These are phyloP conservation scores for Tanacetum coccineum DNA, from an alignment of 129 eudicot species.

Conservation along the genomic window DNA sequence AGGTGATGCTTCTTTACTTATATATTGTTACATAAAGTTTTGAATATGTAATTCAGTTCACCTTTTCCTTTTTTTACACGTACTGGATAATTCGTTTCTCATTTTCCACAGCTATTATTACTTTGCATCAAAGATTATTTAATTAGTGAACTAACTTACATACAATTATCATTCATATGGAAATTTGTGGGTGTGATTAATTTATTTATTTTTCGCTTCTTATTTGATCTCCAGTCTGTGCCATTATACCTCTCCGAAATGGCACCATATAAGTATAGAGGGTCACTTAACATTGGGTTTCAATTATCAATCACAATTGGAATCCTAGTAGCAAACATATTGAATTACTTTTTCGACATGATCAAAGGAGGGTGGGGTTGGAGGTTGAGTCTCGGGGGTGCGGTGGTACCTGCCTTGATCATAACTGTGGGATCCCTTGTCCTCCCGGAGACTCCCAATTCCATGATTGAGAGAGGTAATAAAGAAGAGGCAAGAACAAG, in stretches of 20 bases:
- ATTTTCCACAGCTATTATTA: too few relatives aligned
- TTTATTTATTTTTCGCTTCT: neutral
- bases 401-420: conserved; percentile 26
- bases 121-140: too few relatives aligned
- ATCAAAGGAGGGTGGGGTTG: conserved; percentile 32
- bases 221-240: conserved; percentile 23
- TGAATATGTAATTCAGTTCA: too few relatives aligned
- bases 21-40: too few relatives aligned
- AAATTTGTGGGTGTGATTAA: too few relatives aligned
- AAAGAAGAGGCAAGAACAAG: conserved; percentile 27
- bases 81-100: too few relatives aligned
- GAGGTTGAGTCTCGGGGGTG: conserved; percentile 29
- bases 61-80: too few relatives aligned
- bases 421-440: conserved; percentile 24
- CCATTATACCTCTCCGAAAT: conserved; percentile 32
- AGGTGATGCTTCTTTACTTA: conserved; percentile 31
- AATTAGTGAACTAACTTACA: too few relatives aligned
- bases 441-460: conserved; percentile 33
- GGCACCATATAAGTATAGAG: conserved; percentile 30
- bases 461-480: conserved; percentile 27
- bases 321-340: conserved; percentile 22
- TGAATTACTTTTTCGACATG: conserved; percentile 24
- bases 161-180: neutral
- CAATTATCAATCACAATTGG: conserved; percentile 29
- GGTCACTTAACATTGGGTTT: conserved; percentile 26